Evolutionary conservation across 2,329 filamentous ascomycete genomes (phyloP), one percentile per base, ranked within the genome.

Genomic region (Aspergillus carbonarius): DNA sequence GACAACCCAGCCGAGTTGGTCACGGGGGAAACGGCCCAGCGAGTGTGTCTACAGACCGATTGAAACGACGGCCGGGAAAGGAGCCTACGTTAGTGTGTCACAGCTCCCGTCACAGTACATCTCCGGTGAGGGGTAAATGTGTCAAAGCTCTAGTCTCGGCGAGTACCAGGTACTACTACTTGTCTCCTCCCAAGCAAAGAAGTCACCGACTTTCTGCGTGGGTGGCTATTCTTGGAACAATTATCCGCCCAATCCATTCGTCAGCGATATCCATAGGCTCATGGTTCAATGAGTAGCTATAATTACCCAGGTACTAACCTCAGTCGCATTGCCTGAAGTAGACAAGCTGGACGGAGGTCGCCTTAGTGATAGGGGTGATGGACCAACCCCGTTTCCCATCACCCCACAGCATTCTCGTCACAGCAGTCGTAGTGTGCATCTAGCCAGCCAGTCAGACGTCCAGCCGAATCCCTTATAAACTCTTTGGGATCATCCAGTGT

Each of bases 301-400:
- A 37, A 37, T 37, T 37, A 15, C 34, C 34, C n/a, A 15, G 34
- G n/a, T n/a, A n/a, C 5, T 60, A 57, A 47, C 53, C 20, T 42
- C 20, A n/a, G 44, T 30, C 23, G 13, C 8, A 15, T 46, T 30
- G 46, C 15, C 7, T 10, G 35, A 57, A 18, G 64, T 63, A 60
- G 64, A 61, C 51, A 54, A 57, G 37, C 39, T 27, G 15, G 39
- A 54, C 47, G 55, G 20, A 46, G 42, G 35, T 46, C 60, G 60
- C 60, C 57, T 65, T 65, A 65, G 63, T 57, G 64, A 58, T 54
- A 15, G n/a, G 23, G 27, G 27, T 57, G 35, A 60, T 40, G 23
- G 40, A 47, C 57, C 59, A 61, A 61, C 54, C 49, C 30, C 40
- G 23, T 27, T 40, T 37, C 15, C 17, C 17, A 23, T 50, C 25